Base-by-base conservation (phyloP, 2,329 filamentous ascomycete species). In the Stemphylium vesicarium region DNA sequence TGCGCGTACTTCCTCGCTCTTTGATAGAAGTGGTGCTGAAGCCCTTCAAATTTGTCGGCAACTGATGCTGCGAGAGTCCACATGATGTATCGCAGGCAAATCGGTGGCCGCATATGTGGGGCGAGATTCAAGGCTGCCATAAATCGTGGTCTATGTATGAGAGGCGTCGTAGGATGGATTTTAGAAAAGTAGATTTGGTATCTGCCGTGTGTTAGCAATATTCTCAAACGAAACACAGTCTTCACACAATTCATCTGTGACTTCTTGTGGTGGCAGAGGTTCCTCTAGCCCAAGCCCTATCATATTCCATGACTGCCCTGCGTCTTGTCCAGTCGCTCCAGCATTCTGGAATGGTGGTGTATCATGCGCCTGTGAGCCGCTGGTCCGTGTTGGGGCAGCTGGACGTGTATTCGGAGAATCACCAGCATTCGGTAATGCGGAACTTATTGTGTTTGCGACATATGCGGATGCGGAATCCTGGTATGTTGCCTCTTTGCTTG, bases 31-130 rank as follows among this genome's bases (percentile, higher is more conserved):
- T 96, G 86, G 49, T 93, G 89, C 69, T 92, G 92, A 12, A 96
- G 77, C 49, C 86, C 85, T 31, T 84, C 81, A 72, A 91, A 97
- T 71, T 92, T 95, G 54, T 96, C 92, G 3, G 86, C 87, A 38
- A 93, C 84, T 4, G 91, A 89, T 59, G 92, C 93, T n/a, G 94
- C 92, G 68, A 92, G 79, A n/a, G 89, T 91, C 94, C 94, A 98
- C 82, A 98, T 96, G 50, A 91, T 92, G 77, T 99, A 99, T 64
- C 95, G 87, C 44, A 99, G 79, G 62, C 90, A 92, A 26, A 96
- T 87, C 0, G 94, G 92, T 1, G 95, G 94, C 22, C 94, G 86
- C 79, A 92, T 88, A 59, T 87, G 87, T 15, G 92, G 92, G n/a
- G 91, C 86, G 76, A 97, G 82, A 69, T 94, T 92, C 87, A 97